These are phyloP conservation scores for Penicillium riverlandense DNA, from an alignment of 495 filamentous ascomycete genomes.

Conservation along the genomic window DNA sequence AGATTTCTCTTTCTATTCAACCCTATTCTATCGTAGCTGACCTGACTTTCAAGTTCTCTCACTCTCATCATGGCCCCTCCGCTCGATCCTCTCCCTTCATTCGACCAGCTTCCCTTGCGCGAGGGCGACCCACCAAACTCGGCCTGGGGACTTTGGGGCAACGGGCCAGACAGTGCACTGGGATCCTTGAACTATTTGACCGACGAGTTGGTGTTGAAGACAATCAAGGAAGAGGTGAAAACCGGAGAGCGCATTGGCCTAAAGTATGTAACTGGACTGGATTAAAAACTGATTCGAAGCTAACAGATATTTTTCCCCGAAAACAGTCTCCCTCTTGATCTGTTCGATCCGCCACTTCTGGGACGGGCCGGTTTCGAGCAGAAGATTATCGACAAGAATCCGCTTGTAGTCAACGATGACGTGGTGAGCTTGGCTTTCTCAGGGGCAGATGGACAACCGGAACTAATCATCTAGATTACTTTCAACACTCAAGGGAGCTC, in stretches of 20 bases:
- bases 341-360: conserved; percentile 4
- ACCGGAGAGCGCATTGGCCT: no score
- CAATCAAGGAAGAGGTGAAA: conserved; percentile 26
- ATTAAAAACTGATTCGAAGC: no score
- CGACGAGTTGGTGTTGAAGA: conserved; percentile 32
- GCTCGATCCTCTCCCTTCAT: conserved; percentile 5
- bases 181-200: conserved; percentile 48
- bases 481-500: conserved; percentile 10
- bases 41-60: no score
- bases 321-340: conserved; percentile 4
- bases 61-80: no score
- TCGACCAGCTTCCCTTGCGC: conserved; percentile 39
- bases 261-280: no score
- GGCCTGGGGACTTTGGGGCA: conserved; percentile 45
- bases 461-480: background rate
- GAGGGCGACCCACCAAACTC: conserved; percentile 37
- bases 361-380: conserved; percentile 4
- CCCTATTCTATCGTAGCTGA: no score
- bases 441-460: no score
- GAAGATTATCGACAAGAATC: conserved; percentile 5
- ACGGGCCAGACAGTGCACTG: conserved; percentile 25
- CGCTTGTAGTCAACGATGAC: conserved; percentile 9
- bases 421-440: no score
- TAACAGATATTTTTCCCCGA: background rate
- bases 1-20: no score